Evolutionary conservation across 1,139 yeast genomes (phyloP).

Genomic region (Geotrichum australiense): DNA sequence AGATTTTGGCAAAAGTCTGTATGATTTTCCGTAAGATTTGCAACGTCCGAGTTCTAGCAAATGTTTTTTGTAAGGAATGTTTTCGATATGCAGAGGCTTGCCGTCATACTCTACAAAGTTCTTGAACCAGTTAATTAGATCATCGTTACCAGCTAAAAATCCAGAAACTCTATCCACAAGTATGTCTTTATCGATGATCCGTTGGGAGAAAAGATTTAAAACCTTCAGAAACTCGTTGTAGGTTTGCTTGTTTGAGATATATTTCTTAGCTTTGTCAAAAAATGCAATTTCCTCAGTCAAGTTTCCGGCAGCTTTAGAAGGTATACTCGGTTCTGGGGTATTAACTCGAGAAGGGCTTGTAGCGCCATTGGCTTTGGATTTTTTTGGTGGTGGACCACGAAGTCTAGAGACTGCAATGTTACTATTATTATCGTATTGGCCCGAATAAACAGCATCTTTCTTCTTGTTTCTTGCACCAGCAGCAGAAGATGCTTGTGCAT

Average conservation of each 20-base stretch:
- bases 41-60: slow-evolving; percentile 82
- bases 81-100: slow-evolving; percentile 59
- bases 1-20: slow-evolving; percentile 85
- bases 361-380: slow-evolving; percentile 8
- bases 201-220: slow-evolving; percentile 80
- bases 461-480: slow-evolving; percentile 18
- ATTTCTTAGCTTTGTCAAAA: slow-evolving; percentile 87
- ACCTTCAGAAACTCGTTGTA: slow-evolving; percentile 88
- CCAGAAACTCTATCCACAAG: slow-evolving; percentile 80
- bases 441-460: slow-evolving; percentile 15
- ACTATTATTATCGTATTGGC: slow-evolving; percentile 22
- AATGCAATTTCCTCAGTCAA: slow-evolving; percentile 79
- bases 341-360: slow-evolving; percentile 66
- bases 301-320: slow-evolving; percentile 34
- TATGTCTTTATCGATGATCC: slow-evolving; percentile 74
- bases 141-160: slow-evolving; percentile 74
- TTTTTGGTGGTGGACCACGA: slow-evolving; percentile 26
- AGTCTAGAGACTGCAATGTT: slow-evolving; percentile 36
- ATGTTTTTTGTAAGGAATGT: slow-evolving; percentile 81
- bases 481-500: slow-evolving; percentile 1
- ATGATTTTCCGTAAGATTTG: slow-evolving; percentile 78
- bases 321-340: slow-evolving; percentile 66
- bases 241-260: slow-evolving; percentile 80
- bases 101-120: slow-evolving; percentile 79
- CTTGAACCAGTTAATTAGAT: slow-evolving; percentile 85